Evolutionary conservation across 177 flowering plant species (phyloP).

Genomic region (Vitis hybrid): DNA sequence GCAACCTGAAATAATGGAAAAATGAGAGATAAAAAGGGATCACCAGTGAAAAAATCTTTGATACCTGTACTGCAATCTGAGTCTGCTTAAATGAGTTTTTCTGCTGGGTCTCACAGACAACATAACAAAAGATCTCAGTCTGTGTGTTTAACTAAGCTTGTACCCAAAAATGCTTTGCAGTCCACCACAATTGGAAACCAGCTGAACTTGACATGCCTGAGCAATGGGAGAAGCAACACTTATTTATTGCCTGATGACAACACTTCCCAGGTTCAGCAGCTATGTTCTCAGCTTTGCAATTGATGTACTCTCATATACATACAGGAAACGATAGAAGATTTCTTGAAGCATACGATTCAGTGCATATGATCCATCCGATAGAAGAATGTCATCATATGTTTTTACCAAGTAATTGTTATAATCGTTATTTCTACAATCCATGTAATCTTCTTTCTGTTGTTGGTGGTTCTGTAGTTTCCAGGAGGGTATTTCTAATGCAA

Average conservation of each 20-base stretch:
- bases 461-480: no score
- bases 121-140: no score
- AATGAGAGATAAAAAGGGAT: not conserved
- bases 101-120: not conserved
- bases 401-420: not conserved
- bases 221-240: slow-evolving; percentile 28
- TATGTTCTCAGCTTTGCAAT: slow-evolving; percentile 48
- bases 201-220: slow-evolving; percentile 45
- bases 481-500: no score
- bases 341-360: not conserved
- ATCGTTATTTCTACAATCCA: not conserved
- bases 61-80: no score
- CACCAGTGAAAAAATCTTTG: no score
- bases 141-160: no score
- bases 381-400: not conserved
- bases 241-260: slow-evolving; percentile 15
- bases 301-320: slow-evolving; percentile 13
- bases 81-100: not conserved
- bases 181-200: slow-evolving; percentile 30
- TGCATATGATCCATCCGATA: slow-evolving; percentile 7
- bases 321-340: not conserved
- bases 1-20: not conserved
- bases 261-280: slow-evolving; percentile 21
- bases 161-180: slow-evolving; percentile 30
- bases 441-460: no score